Evolutionary conservation across 257 asterid species (phyloP).

Genomic region (Thymus quinquecostatus): DNA sequence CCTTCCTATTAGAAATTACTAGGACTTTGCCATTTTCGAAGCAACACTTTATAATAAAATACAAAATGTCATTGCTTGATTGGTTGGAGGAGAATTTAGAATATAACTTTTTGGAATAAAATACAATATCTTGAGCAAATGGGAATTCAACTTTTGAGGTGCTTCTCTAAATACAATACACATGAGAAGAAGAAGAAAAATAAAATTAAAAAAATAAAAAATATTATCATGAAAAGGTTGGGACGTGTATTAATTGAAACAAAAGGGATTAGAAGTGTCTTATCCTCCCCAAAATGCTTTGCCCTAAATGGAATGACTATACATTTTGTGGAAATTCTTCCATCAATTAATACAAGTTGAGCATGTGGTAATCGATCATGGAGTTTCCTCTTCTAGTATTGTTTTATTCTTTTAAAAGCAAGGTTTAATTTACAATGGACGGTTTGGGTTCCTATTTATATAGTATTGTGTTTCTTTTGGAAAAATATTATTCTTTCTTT

Average conservation of each 20-base stretch:
- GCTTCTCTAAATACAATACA: constrained; percentile 55
- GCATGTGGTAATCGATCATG: constrained; percentile 38
- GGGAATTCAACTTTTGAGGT: constrained; percentile 68
- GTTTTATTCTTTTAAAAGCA: constrained; percentile 25
- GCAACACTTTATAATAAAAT: constrained; percentile 19
- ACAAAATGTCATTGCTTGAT: constrained; percentile 40
- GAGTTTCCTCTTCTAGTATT: constrained; percentile 31
- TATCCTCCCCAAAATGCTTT: constrained; percentile 32
- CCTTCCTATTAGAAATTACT: constrained; percentile 26
- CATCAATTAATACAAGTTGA: constrained; percentile 28
- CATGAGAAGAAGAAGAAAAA: constrained; percentile 27
- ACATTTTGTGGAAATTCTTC: constrained; percentile 37
- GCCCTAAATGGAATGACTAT: constrained; percentile 38
- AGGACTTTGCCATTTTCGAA: constrained; percentile 31
- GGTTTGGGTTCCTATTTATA: not conserved
- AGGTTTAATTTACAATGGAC: constrained; percentile 20
- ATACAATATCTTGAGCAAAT: constrained; percentile 68
- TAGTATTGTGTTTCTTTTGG: constrained; percentile 1
- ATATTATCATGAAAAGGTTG: constrained; percentile 39
- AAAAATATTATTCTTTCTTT: not conserved
- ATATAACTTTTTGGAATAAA: constrained; percentile 42
- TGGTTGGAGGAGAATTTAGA: constrained; percentile 63
- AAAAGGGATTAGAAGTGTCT: constrained; percentile 28
- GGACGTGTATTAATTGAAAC: constrained; percentile 43
- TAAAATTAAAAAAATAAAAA: not conserved